Conservation (phyloP, 129 eudicot genomes). For the Erigeron canadensis region DNA sequence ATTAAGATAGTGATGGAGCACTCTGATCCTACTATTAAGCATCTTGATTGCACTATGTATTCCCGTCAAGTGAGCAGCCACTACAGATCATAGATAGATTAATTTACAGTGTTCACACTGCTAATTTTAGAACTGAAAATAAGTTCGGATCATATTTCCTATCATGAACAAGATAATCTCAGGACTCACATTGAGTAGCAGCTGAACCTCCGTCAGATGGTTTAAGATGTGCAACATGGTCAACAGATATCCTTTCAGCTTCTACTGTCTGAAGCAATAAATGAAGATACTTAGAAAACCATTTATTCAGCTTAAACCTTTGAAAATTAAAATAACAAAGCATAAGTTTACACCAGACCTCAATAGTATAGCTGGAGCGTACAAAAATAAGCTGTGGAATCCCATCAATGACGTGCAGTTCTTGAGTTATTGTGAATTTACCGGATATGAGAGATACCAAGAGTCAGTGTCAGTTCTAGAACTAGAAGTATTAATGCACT, state of each 20-base stretch:
- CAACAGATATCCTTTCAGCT: conserved; percentile 95
- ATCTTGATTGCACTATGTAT: conserved; percentile 98
- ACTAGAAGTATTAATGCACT: background rate
- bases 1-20: conserved; percentile 84
- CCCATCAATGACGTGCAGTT: conserved; percentile 91
- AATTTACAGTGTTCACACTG: background rate
- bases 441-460: conserved; percentile 9
- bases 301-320: conserved; percentile 1
- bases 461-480: conserved; percentile 7
- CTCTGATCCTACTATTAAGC: conserved; percentile 91
- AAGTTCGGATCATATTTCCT: background rate
- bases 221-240: conserved; percentile 95
- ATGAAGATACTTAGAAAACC: conserved; percentile 10
- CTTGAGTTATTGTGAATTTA: conserved; percentile 36
- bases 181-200: conserved; percentile 82
- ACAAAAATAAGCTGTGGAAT: conserved; percentile 90
- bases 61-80: conserved; percentile 99
- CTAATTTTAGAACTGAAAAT: background rate
- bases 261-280: conserved; percentile 71
- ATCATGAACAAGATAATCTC: background rate
- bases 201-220: conserved; percentile 99
- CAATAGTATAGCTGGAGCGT: conserved; percentile 88
- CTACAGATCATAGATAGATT: conserved; percentile 34
- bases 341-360: conserved; percentile 47
- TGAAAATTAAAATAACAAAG: conserved; percentile 1